Percentiles rank a stretch among this genome's conserved stretches.
These are phyloP conservation scores for Pichia sp. DNA, from an alignment of 1,139 yeast species.

Conservation along the genomic window DNA sequence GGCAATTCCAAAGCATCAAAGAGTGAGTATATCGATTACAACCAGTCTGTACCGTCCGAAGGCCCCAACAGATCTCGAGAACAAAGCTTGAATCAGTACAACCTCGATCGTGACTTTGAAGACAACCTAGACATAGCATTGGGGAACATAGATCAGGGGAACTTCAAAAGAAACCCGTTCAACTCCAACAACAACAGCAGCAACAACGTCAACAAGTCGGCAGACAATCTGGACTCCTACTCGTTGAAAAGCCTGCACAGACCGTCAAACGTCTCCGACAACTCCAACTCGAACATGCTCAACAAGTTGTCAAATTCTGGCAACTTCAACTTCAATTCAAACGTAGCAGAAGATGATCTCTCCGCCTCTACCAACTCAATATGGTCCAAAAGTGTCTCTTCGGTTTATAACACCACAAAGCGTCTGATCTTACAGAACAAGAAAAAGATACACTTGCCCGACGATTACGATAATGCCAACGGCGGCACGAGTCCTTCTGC, in stretches of 20 bases:
- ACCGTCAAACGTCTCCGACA: conserved; percentile 11
- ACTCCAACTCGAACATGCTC: conserved; percentile 8
- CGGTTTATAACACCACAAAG: conserved; percentile 26
- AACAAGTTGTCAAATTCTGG: background rate
- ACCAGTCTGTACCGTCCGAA: background rate
- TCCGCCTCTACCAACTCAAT: conserved; percentile 19
- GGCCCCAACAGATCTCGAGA: conserved; percentile 11
- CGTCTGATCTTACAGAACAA: conserved; percentile 23
- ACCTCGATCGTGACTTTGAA: conserved; percentile 31
- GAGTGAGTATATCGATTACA: background rate
- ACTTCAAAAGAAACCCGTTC: conserved; percentile 22
- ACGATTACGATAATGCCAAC: conserved; percentile 12
- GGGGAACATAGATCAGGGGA: conserved; percentile 24
- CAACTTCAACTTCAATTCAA: background rate
- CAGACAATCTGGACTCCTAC: conserved; percentile 11
- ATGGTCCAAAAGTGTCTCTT: conserved; percentile 30
- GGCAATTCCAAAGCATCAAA: conserved; percentile 6
- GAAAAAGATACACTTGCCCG: conserved; percentile 27
- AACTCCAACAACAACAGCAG: conserved; percentile 5
- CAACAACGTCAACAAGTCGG: conserved; percentile 6
- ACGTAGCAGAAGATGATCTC: background rate
- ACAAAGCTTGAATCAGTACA: conserved; percentile 28
- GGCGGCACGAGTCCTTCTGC: background rate
- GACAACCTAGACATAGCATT: conserved; percentile 32
- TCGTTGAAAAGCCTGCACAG: conserved; percentile 15